Percentiles rank a stretch among this genome's conserved stretches.
Evolutionary conservation across 2,329 filamentous ascomycete species (phyloP).

Genomic region (Cryoendolithus antarcticus): DNA sequence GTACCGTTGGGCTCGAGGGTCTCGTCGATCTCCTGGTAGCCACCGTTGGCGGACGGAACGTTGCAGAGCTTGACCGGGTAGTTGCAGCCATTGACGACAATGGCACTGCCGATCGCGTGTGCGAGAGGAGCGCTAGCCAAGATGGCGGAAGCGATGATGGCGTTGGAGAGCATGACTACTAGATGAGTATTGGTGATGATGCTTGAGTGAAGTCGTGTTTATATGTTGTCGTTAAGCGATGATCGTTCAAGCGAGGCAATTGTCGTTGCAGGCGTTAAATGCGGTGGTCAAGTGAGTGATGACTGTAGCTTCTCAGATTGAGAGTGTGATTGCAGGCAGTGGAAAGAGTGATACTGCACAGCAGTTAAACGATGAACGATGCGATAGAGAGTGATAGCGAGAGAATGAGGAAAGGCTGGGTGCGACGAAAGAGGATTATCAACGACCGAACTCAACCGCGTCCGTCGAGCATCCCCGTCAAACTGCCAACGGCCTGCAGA

Average conservation of each 20-base stretch:
- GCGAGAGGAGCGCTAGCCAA: slow-evolving; percentile 17
- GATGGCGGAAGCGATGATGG: slow-evolving; percentile 15
- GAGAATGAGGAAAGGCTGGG: slow-evolving; percentile 9
- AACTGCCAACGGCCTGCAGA: slow-evolving; percentile 7
- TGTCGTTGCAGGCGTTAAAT: slow-evolving; percentile 5
- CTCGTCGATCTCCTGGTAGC: slow-evolving; percentile 15
- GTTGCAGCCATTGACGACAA: slow-evolving; percentile 21
- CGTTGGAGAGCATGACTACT: slow-evolving; percentile 4
- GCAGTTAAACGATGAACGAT: slow-evolving; percentile 19
- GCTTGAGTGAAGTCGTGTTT: slow-evolving; percentile 1
- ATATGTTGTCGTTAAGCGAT: slow-evolving; percentile 1
- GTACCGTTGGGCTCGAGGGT: slow-evolving; percentile 14
- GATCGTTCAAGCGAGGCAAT: neutral
- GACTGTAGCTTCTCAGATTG: slow-evolving; percentile 8
- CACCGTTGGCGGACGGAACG: slow-evolving; percentile 17
- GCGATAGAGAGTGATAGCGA: slow-evolving; percentile 15
- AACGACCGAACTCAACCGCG: slow-evolving; percentile 4
- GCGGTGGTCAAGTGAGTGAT: slow-evolving; percentile 13
- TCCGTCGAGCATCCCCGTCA: slow-evolving; percentile 4
- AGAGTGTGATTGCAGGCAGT: slow-evolving; percentile 18
- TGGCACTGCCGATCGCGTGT: slow-evolving; percentile 15
- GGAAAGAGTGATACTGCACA: slow-evolving; percentile 23
- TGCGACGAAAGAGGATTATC: slow-evolving; percentile 7
- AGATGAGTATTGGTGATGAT: neutral
- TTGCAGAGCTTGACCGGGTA: slow-evolving; percentile 21